Base-by-base conservation (phyloP, 1,139 yeast genomes). In the Saccharomyces hybrid region DNA sequence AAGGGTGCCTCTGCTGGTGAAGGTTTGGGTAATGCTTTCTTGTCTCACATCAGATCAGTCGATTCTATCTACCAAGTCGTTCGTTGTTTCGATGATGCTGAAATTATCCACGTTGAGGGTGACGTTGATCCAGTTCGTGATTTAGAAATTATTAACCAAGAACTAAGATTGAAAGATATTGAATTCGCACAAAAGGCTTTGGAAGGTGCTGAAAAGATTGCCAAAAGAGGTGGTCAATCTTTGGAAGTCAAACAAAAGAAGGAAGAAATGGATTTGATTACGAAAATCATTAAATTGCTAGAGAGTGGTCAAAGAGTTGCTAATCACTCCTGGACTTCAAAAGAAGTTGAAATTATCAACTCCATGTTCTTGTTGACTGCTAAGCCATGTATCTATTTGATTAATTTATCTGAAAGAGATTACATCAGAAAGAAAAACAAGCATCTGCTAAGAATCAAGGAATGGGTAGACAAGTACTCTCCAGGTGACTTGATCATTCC, bases 51-150 rank as follows among this genome's bases (percentile, higher is more conserved):
- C 67, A 84, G 99, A 75, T 96, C 99, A 52, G 99, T 93, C 60
- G 99, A 93, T 79, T 96, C 98, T 62, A 84, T 93, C 69, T 93
- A 88, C 79, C 99, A 95, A 76, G 96, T 93, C 64, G 98, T 93
- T 56, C 86, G 99, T 79, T 87, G 96, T 76, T 93, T 93, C 68
- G 99, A 93, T 71, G 99, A 93, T 73, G 95, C 98, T 53, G 99
- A 93, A 68, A 93, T 93, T 68, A 91, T 91, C 66, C 99, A 93
- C 74, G 88, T 93, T 67, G 97, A 91, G 76, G 97, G 97, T 74
- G 98, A 91, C 71, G 99, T 93, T 60, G 86, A 93, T 74, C 99
- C 99, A 60, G 84, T 81, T 55, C 88, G 96, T 70, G 99, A 93
- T 75, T 83, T 95, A 75, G 96, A 89, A 63, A 91, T 93, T 69